phyloP scores from a whole-genome alignment of 345 rosid species.

The Camelina hispida region DNA sequence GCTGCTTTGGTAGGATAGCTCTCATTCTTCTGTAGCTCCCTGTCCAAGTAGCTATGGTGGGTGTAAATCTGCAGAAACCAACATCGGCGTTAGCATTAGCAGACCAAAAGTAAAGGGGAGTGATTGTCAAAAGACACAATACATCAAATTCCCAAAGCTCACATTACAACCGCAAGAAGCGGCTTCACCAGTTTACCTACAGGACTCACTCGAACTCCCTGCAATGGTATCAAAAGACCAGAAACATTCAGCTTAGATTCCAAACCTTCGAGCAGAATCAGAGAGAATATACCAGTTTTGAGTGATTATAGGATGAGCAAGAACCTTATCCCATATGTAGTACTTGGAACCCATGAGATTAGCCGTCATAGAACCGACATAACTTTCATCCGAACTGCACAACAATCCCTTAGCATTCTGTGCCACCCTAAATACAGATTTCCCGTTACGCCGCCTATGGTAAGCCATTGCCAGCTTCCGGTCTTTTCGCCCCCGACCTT shows the following conservation, averaged over 20 bases:
- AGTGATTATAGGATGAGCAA: too few relatives aligned
- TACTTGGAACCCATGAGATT: constrained; percentile 89
- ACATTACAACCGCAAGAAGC: constrained; percentile 74
- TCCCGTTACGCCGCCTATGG: constrained; percentile 70
- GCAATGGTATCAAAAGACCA: constrained; percentile 39
- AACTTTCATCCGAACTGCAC: constrained; percentile 74
- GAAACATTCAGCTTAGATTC: constrained; percentile 8
- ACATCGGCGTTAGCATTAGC: constrained; percentile 22
- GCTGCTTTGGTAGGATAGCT: constrained; percentile 75
- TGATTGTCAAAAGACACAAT: constrained; percentile 1
- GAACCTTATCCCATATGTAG: constrained; percentile 79
- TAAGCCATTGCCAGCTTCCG: constrained; percentile 86
- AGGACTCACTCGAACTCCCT: constrained; percentile 54
- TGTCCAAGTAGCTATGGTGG: constrained; percentile 84
- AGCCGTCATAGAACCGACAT: constrained; percentile 71
- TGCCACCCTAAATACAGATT: constrained; percentile 66
- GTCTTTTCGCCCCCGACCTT: constrained; percentile 88
- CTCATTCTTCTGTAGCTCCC: constrained; percentile 82
- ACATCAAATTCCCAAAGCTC: constrained; percentile 40
- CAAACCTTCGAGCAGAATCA: neutral
- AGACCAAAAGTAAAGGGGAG: neutral
- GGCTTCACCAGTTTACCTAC: constrained; percentile 58
- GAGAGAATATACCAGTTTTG: neutral
- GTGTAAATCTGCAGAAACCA: constrained; percentile 60
- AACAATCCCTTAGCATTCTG: constrained; percentile 69